phyloP scores from a whole-genome alignment of 2,329 filamentous ascomycete species.

The Dothideomycetes sp. region DNA sequence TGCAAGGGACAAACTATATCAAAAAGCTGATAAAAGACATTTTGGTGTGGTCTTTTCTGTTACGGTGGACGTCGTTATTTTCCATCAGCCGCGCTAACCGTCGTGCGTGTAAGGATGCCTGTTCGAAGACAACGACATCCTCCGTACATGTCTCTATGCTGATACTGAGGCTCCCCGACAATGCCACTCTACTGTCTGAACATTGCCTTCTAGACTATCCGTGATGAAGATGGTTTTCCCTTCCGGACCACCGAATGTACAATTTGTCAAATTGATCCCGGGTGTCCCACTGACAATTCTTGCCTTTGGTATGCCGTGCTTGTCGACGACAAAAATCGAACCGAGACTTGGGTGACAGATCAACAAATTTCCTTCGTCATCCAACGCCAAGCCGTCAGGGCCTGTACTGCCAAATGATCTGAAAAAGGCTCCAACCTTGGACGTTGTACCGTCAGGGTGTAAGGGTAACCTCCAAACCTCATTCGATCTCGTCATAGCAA shows the following conservation, averaged over 20 bases:
- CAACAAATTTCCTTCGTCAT: conserved; percentile 29
- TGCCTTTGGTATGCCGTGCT: background rate
- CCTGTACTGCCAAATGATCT: conserved; percentile 34
- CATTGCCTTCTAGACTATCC: conserved; percentile 1
- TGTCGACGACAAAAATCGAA: conserved; percentile 4
- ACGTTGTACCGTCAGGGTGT: conserved; percentile 31
- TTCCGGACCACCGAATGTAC: background rate
- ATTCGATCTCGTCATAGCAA: conserved; percentile 34
- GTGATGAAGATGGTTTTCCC: background rate
- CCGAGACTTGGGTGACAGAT: conserved; percentile 23
- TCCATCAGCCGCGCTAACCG: too few species aligned
- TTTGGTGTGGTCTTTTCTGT: too few species aligned
- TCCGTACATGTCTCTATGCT: too few species aligned
- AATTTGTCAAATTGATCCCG: conserved; percentile 4
- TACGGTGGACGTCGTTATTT: too few species aligned
- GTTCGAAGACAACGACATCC: too few species aligned
- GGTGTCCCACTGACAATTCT: background rate
- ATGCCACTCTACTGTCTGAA: conserved; percentile 4
- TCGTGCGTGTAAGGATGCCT: too few species aligned
- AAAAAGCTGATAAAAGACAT: too few species aligned
- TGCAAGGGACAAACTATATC: too few species aligned
- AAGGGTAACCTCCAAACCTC: conserved; percentile 35
- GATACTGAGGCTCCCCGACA: background rate
- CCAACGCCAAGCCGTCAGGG: conserved; percentile 32
- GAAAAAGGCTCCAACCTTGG: conserved; percentile 33